phyloP scores from a whole-genome alignment of 768 basidiomycete species.

The Rubroboletus pulcherrimus region DNA sequence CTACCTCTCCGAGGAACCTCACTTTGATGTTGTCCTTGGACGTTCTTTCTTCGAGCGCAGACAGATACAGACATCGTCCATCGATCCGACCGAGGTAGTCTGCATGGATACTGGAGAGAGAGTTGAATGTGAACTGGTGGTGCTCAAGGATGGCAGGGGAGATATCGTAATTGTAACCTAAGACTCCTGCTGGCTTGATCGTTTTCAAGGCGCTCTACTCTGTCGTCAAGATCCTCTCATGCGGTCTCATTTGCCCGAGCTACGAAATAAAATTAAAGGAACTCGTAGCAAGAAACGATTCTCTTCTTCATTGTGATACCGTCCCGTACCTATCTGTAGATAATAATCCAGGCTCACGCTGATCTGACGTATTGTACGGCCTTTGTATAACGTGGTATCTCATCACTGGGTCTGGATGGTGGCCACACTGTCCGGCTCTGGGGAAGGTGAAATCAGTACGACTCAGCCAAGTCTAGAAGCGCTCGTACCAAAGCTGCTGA shows the following conservation, averaged over 20 bases:
- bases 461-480: not conserved
- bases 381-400: not conserved
- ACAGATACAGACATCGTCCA: constrained; percentile 74
- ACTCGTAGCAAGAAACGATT: not conserved
- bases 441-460: not conserved
- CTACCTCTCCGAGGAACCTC: constrained; percentile 89
- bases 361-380: not conserved
- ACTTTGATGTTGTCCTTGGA: constrained; percentile 94
- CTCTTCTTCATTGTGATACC: not conserved
- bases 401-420: not conserved
- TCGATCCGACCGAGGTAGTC: constrained; percentile 86
- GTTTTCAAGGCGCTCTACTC: too few species aligned
- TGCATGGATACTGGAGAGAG: constrained; percentile 92
- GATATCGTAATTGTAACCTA: constrained; percentile 84
- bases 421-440: constrained; percentile 15
- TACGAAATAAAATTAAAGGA: not conserved
- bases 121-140: constrained; percentile 87
- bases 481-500: constrained; percentile 12
- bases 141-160: constrained; percentile 86
- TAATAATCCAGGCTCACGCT: not conserved
- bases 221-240: not conserved
- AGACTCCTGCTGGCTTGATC: not conserved
- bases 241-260: not conserved
- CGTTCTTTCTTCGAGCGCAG: constrained; percentile 80
- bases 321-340: not conserved